Evolutionary conservation across 257 asterid species (phyloP).

Genomic region (Penstemon barbatus): DNA sequence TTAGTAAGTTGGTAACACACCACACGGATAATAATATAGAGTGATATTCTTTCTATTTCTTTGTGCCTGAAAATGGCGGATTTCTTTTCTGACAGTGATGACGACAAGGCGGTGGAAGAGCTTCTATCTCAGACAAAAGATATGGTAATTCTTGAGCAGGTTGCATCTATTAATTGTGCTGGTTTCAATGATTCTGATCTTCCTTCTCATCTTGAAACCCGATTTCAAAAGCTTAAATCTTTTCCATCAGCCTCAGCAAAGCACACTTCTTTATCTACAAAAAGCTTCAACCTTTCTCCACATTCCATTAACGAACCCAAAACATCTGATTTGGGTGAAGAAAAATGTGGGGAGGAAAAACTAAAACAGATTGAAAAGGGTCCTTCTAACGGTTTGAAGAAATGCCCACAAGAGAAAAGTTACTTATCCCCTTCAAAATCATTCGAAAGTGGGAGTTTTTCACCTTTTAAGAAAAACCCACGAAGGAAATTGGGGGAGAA

Average conservation of each 20-base stretch:
- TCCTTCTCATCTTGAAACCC: constrained; percentile 74
- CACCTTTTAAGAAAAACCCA: constrained; percentile 41
- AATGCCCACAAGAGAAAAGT: constrained; percentile 31
- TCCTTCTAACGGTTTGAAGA: constrained; percentile 28
- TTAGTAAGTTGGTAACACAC: too few relatives aligned
- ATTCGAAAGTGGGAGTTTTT: constrained; percentile 28
- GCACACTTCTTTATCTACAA: constrained; percentile 33
- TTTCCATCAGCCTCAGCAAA: constrained; percentile 55
- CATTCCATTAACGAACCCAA: constrained; percentile 20
- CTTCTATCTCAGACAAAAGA: constrained; percentile 80
- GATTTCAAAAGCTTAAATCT: constrained; percentile 83
- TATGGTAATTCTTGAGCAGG: constrained; percentile 66
- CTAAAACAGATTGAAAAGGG: constrained; percentile 12
- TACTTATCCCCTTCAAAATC: constrained; percentile 30
- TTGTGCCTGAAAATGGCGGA: constrained; percentile 46
- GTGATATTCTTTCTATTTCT: not conserved
- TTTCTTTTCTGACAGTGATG: constrained; percentile 80
- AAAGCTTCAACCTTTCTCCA: constrained; percentile 34
- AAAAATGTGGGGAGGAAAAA: constrained; percentile 27
- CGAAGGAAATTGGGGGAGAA: constrained; percentile 25
- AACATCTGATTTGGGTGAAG: constrained; percentile 11
- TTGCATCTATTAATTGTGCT: constrained; percentile 76
- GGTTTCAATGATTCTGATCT: constrained; percentile 62
- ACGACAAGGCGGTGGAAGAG: constrained; percentile 76
- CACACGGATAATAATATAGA: too few relatives aligned